Evolutionary conservation across 805 yeast genomes (phyloP).

Genomic region (Yarrowia divulgata): DNA sequence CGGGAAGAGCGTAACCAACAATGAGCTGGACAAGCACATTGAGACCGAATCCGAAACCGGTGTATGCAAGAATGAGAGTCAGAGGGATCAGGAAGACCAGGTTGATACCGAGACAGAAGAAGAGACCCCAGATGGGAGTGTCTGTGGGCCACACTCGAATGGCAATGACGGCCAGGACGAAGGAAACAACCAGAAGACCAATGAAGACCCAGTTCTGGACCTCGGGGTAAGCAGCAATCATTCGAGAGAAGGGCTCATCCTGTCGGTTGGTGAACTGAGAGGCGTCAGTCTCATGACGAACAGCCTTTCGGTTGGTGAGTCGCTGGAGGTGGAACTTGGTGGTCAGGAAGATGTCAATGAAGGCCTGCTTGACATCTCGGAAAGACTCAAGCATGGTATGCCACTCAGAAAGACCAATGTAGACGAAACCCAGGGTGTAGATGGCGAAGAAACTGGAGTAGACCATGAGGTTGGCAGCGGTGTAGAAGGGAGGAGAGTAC

Average conservation of each 20-base stretch:
- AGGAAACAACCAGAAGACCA: conserved; percentile 55
- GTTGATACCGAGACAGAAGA: conserved; percentile 63
- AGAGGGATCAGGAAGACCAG: conserved; percentile 68
- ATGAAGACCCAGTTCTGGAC: conserved; percentile 80
- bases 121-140: conserved; percentile 60
- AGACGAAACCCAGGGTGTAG: conserved; percentile 63
- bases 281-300: neutral
- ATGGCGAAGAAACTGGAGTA: conserved; percentile 65
- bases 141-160: conserved; percentile 44
- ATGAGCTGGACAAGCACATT: conserved; percentile 69
- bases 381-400: conserved; percentile 43
- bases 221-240: conserved; percentile 57
- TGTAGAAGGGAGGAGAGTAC: conserved; percentile 73
- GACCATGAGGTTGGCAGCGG: conserved; percentile 56
- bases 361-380: conserved; percentile 40
- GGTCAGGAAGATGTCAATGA: conserved; percentile 6
- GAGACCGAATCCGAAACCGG: conserved; percentile 65
- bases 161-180: conserved; percentile 45
- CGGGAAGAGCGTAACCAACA: conserved; percentile 71
- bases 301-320: neutral
- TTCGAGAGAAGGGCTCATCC: conserved; percentile 42
- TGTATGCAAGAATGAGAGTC: conserved; percentile 65
- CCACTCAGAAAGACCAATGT: conserved; percentile 46
- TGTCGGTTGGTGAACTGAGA: conserved; percentile 40
- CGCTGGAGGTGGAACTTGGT: conserved; percentile 1